A percentile compares a stretch with the other conserved stretches of the same genome.
phyloP scores from a whole-genome alignment of 495 filamentous ascomycete genomes.

The Trichoderma parareesei region DNA sequence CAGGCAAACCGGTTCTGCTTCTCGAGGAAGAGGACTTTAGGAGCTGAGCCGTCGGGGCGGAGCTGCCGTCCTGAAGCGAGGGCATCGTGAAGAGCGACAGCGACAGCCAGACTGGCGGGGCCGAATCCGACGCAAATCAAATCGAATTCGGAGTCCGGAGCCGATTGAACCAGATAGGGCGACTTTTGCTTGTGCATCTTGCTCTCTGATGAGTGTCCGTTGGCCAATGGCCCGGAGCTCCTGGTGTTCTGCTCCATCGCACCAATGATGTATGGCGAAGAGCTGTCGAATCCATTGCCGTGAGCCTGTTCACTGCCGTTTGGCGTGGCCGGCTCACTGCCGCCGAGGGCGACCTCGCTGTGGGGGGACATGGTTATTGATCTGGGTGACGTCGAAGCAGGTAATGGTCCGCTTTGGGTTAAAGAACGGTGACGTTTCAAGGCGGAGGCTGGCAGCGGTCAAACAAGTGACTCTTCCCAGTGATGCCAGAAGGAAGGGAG shows the following conservation, averaged over 20 bases:
- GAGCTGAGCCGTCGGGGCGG: constrained; percentile 26
- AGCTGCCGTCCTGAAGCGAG: constrained; percentile 34
- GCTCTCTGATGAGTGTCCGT: constrained; percentile 9
- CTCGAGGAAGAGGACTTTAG: constrained; percentile 78
- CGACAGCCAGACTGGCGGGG: constrained; percentile 87
- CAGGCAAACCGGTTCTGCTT: constrained; percentile 76
- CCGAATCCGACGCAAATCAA: constrained; percentile 90
- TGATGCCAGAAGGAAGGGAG: neutral
- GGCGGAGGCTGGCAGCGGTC: neutral
- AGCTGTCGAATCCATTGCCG: neutral
- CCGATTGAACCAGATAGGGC: constrained; percentile 28
- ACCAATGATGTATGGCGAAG: neutral
- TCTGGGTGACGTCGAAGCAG: neutral
- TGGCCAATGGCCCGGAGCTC: constrained; percentile 16
- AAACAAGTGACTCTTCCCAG: neutral
- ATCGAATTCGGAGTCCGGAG: constrained; percentile 60
- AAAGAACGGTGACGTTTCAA: neutral
- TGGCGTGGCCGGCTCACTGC: neutral
- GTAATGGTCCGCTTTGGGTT: neutral
- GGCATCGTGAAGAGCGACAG: constrained; percentile 75
- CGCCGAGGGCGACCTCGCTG: neutral
- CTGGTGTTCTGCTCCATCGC: constrained; percentile 13
- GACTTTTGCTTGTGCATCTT: constrained; percentile 17
- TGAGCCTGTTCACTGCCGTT: constrained; percentile 1
- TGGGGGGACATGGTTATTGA: neutral